Evolutionary conservation across 1,284 basidiomycete species (phyloP).

Genomic region (Trametes sp.): DNA sequence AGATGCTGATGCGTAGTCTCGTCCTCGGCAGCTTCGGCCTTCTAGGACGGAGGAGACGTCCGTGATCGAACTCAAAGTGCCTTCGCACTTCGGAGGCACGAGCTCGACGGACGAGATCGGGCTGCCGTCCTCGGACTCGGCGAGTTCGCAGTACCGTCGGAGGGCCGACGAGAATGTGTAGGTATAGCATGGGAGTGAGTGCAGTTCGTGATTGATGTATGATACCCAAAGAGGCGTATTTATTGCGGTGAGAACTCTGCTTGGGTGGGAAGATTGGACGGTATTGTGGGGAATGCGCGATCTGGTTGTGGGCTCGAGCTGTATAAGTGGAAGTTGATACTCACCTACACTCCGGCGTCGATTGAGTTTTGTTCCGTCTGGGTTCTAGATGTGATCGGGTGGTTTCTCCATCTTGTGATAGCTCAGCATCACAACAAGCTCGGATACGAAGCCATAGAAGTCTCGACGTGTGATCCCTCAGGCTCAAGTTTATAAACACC

Average conservation of each 20-base stretch:
- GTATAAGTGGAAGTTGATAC: too few relatives aligned
- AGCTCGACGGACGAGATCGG: neutral
- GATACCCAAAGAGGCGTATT: neutral
- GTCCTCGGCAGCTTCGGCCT: neutral
- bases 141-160: neutral
- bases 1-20: neutral
- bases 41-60: neutral
- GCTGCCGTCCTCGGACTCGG: neutral
- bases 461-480: too few relatives aligned
- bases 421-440: too few relatives aligned
- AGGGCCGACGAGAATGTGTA: neutral
- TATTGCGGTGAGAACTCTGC: neutral
- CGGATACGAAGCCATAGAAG: too few relatives aligned
- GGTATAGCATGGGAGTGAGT: neutral
- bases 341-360: too few relatives aligned
- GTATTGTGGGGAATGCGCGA: too few relatives aligned
- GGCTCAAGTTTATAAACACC: too few relatives aligned
- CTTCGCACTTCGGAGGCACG: neutral
- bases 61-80: neutral
- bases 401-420: too few relatives aligned
- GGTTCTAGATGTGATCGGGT: too few relatives aligned
- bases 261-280: too few relatives aligned
- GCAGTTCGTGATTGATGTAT: neutral
- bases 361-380: too few relatives aligned
- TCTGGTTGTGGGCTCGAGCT: too few relatives aligned